These are phyloP conservation scores for Metarhizium sp. DNA, from an alignment of 2,329 filamentous ascomycete genomes.

Conservation along the genomic window DNA sequence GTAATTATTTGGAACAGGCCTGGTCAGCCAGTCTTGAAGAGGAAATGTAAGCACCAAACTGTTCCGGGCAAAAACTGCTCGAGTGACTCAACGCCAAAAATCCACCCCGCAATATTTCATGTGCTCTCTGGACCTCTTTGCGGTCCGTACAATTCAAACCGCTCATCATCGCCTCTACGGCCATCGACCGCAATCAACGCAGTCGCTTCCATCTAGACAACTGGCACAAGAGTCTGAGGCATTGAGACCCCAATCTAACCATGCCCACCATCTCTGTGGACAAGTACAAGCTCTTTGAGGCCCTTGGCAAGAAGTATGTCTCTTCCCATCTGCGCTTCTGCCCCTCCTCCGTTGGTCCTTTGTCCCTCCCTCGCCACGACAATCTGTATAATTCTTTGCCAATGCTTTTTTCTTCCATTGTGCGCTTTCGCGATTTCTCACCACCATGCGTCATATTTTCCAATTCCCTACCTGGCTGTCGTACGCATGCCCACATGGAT, in stretches of 20 bases:
- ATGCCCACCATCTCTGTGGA: constrained; percentile 98
- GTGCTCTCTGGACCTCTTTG: too few species aligned
- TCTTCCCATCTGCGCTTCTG: constrained; percentile 1
- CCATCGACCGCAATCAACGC: constrained; percentile 1
- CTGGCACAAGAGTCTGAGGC: constrained; percentile 6
- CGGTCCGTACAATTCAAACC: background rate
- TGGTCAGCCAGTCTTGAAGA: too few species aligned
- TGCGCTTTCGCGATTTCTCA: constrained; percentile 8
- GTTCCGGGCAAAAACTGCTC: background rate
- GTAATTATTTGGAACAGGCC: too few species aligned
- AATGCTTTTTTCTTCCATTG: constrained; percentile 11
- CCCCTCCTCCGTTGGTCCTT: background rate
- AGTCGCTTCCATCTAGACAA: background rate
- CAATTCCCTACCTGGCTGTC: background rate
- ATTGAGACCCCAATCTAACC: constrained; percentile 20
- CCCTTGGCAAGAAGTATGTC: constrained; percentile 71
- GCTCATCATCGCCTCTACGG: constrained; percentile 4
- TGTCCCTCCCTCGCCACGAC: too few species aligned
- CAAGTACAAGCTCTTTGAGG: constrained; percentile 92
- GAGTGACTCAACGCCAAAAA: constrained; percentile 1
- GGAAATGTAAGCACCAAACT: too few species aligned
- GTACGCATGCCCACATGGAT: constrained; percentile 5
- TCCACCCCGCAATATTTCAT: constrained; percentile 1
- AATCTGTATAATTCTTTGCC: background rate
- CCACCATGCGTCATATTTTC: constrained; percentile 6